A percentile compares a stretch with the other conserved stretches of the same genome.
These are phyloP conservation scores for Thelephora aurantiotincta DNA, from an alignment of 768 basidiomycete genomes.

Conservation along the genomic window DNA sequence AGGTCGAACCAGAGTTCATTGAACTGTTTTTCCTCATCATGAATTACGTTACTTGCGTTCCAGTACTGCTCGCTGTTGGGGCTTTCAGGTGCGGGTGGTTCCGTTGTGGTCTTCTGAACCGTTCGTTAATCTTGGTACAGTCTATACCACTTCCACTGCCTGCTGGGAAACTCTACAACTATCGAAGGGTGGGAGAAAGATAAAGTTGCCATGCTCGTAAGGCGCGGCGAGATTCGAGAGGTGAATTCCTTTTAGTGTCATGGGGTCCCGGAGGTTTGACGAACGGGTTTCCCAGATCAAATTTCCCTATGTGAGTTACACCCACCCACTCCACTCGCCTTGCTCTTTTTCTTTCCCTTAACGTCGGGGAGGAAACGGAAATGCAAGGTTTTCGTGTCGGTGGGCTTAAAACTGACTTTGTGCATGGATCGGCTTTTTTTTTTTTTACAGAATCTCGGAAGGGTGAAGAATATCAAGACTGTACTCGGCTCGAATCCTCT, in stretches of 20 bases:
- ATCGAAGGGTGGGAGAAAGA: conserved; percentile 99
- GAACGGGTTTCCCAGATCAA: conserved; percentile 39
- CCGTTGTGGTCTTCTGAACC: background rate
- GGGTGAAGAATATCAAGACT: conserved; percentile 54
- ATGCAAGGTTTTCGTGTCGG: background rate
- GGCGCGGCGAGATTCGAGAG: conserved; percentile 75
- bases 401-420: background rate
- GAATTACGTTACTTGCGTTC: conserved; percentile 76
- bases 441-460: conserved; percentile 70
- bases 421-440: conserved; percentile 11
- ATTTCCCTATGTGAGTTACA: conserved; percentile 73
- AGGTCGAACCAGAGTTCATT: conserved; percentile 54
- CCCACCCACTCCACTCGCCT: background rate
- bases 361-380: too few relatives aligned
- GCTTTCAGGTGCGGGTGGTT: conserved; percentile 55
- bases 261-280: background rate
- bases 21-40: conserved; percentile 80
- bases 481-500: conserved; percentile 65
- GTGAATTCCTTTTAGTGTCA: conserved; percentile 19
- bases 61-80: conserved; percentile 79
- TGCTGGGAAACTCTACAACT: conserved; percentile 78
- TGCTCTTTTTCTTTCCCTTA: background rate
- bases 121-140: conserved; percentile 24
- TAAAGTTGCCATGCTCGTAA: conserved; percentile 73
- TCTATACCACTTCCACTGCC: conserved; percentile 72